Evolutionary conservation across 2,329 filamentous ascomycete species (phyloP), one percentile per base, ranked within the genome.

Genomic region (Aspergillus chevalieri): DNA sequence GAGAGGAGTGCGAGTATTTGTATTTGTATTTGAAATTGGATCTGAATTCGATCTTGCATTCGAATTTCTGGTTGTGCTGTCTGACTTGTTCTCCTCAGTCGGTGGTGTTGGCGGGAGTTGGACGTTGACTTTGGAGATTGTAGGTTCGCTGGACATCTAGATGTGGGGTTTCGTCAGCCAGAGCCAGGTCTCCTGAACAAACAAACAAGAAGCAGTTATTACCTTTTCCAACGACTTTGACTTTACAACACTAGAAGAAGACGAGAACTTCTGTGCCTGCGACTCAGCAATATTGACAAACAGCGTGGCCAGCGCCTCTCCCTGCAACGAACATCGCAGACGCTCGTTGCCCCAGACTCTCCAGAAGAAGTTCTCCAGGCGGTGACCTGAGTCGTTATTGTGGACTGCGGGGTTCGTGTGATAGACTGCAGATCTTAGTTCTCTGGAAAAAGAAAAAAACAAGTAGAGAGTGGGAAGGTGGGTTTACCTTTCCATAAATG

Each of bases 341-440:
- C 57, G 58, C 6, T 65, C 58, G 47, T 66, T 74, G 45, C 73
- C 66, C 74, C 74, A 78, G 53, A 78, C 72, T 47, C 76, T 65
- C 76, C 76, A 78, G 57, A 79, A 78, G 26, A 78, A 65, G 57
- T 78, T 77, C 50, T 77, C 74, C n/a, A 78, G 62, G 50, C 76
- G 67, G 47, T 62, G 60, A 43, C 74, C 73, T 4, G 63, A 61
- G 38, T 67, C 61, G 50, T 72, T 67, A 38, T 69, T 64, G 44
- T 74, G 65, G 14, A 70, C 67, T 43, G 69, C 63, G 44, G 70
- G 70, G 47, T 74, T 77, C 46, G 69, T 68, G 46, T 65, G 69
- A 57, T 75, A 78, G 36, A 74, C 76, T 78, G 38, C 5, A 19
- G 17, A 7, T 38, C n/a, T 19, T 38, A 19, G 34, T 34, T 38